Evolutionary conservation across 805 yeast genomes (phyloP), one percentile per base, ranked within the genome.

Genomic region (Lachancea dasiensis): DNA sequence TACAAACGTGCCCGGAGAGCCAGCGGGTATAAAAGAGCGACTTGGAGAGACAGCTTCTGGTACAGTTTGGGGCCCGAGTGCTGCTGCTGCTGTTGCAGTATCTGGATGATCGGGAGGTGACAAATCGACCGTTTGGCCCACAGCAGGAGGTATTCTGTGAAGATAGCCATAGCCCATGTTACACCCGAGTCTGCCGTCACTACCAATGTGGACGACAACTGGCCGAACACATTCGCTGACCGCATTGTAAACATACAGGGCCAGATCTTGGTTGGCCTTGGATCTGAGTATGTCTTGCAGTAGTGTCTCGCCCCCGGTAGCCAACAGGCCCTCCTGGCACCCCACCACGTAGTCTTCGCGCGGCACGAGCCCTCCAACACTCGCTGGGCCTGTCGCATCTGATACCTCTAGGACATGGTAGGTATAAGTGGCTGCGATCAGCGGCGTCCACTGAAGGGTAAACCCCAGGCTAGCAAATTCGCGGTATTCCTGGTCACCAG

Each of bases 141-240:
- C 11, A 5, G 55, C 57, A 1, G 77, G 75, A 1, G 97, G 96
- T n/a, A 85, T 62, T 43, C 92, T 67, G 56, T 90, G 97, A 35
- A 90, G 65, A 36, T 83, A 69, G 0, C 98, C 98, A 52, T 87
- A 89, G 0, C 97, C 97, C 14, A 90, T 94, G 47, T 89, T 95
- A 63, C 96, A 87, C 2, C 98, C 98, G 25, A 90, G 63, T 25
- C 86, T 67, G 1, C 95, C 95, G 46, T 67, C 72, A 11, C 89
- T 86, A n/a, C 87, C 86, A 3, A 86, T 82, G 38, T 73, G 67
- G n/a, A 89, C 85, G 0, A 84, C 78, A 3, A 90, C 89, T 0
- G 95, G 95, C 49, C 98, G 72, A 27, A 86, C 79, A 10, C 82
- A 71, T 55, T 90, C 92, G 52, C 77, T 81, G 52, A 84, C 94